Evolutionary conservation across 1,284 basidiomycete species (phyloP).

Genomic region (Cryptococcus floricola): DNA sequence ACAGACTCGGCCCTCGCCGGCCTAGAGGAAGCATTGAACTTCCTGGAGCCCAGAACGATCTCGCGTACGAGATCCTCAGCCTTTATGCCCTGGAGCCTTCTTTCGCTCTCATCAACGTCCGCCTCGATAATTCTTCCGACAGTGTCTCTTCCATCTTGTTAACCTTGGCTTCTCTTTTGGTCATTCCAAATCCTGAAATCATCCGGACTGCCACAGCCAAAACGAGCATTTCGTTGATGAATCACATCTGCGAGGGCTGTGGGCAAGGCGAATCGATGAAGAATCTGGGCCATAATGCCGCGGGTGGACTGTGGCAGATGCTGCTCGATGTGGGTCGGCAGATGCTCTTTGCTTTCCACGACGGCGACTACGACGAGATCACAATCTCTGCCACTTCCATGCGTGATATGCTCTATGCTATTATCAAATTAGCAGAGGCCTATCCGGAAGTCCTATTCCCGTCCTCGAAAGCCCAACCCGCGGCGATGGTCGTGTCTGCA

Average conservation of each 20-base stretch:
- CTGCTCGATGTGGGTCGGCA: slow-evolving; percentile 37
- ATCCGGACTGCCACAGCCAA: slow-evolving; percentile 25
- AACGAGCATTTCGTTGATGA: slow-evolving; percentile 25
- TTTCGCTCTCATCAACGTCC: slow-evolving; percentile 22
- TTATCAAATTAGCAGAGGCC: slow-evolving; percentile 17
- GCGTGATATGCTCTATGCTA: slow-evolving; percentile 19
- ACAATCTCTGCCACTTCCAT: slow-evolving; percentile 26
- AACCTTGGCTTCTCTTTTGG: slow-evolving; percentile 24
- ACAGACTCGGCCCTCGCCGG: slow-evolving; percentile 1
- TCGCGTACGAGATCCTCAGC: slow-evolving; percentile 30
- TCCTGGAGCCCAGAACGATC: slow-evolving; percentile 18
- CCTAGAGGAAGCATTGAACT: slow-evolving; percentile 11
- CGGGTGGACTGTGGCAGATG: slow-evolving; percentile 27
- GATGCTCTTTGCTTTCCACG: slow-evolving; percentile 35
- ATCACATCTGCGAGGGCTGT: slow-evolving; percentile 6
- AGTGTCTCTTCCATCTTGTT: slow-evolving; percentile 20
- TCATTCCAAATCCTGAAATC: slow-evolving; percentile 23
- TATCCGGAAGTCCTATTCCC: slow-evolving; percentile 21
- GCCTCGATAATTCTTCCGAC: slow-evolving; percentile 14
- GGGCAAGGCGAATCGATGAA: slow-evolving; percentile 1
- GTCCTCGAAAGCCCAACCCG: slow-evolving; percentile 21
- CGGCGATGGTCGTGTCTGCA: slow-evolving; percentile 27
- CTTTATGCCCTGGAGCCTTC: slow-evolving; percentile 28
- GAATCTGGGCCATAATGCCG: slow-evolving; percentile 3
- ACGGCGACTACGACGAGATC: slow-evolving; percentile 31